Evolutionary conservation across 345 rosid genomes (phyloP).

Genomic region (Turnera subulata): DNA sequence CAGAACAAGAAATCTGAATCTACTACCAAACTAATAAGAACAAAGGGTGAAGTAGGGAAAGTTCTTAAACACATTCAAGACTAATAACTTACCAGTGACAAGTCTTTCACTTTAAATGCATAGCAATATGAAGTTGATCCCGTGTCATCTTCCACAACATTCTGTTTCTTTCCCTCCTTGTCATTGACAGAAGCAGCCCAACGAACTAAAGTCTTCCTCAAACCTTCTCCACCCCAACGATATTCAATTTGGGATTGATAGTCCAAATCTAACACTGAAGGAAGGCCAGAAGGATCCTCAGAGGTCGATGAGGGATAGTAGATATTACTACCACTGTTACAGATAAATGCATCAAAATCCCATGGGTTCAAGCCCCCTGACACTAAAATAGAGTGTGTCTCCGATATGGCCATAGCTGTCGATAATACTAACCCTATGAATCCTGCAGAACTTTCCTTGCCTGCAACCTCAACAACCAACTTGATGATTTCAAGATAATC

Average conservation of each 20-base stretch:
- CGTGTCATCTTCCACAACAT: constrained; percentile 14
- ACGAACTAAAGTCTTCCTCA: constrained; percentile 25
- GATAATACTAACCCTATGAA: constrained; percentile 15
- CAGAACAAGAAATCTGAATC: neutral
- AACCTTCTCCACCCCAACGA: constrained; percentile 24
- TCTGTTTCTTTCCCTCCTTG: constrained; percentile 12
- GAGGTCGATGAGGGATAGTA: constrained; percentile 20
- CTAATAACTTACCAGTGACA: constrained; percentile 6
- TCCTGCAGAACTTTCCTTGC: constrained; percentile 14
- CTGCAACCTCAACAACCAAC: constrained; percentile 5
- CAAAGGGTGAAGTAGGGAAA: neutral
- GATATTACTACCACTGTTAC: constrained; percentile 22
- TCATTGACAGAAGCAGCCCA: constrained; percentile 24
- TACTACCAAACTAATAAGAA: too few relatives aligned
- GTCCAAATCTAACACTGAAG: constrained; percentile 13
- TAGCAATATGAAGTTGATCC: constrained; percentile 13
- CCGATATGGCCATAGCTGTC: constrained; percentile 23
- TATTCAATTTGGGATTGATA: constrained; percentile 20
- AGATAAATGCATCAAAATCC: constrained; percentile 25
- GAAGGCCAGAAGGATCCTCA: constrained; percentile 8
- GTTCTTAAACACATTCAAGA: neutral
- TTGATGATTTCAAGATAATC: constrained; percentile 17
- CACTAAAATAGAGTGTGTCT: constrained; percentile 13
- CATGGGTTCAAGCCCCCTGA: constrained; percentile 14
- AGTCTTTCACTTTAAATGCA: constrained; percentile 19